phyloP scores from a whole-genome alignment of 257 asterid species.

The Fraxinus cuspidata region DNA sequence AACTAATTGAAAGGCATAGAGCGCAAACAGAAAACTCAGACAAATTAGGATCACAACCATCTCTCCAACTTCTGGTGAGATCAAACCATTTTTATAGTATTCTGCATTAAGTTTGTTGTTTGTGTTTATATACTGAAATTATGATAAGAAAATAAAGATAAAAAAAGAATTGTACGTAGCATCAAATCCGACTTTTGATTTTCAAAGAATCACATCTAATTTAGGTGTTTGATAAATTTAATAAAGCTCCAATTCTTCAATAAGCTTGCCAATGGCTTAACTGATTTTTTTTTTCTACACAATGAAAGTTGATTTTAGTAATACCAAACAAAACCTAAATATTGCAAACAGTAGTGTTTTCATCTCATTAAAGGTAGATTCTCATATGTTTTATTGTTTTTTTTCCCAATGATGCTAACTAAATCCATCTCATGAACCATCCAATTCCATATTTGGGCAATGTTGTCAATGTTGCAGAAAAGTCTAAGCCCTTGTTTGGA shows the following conservation, averaged over 20 bases:
- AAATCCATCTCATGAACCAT: not conserved
- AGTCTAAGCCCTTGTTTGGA: too few species aligned
- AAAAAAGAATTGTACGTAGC: not conserved
- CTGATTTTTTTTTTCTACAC: too few species aligned
- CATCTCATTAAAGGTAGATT: too few species aligned
- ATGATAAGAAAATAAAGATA: not conserved
- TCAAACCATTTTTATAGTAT: not conserved
- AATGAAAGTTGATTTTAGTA: too few species aligned
- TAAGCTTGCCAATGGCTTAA: too few species aligned
- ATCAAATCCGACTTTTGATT: not conserved
- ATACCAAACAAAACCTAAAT: too few species aligned
- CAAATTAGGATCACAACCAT: slow-evolving; percentile 29
- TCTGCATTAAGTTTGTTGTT: not conserved
- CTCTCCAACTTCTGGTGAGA: slow-evolving; percentile 41
- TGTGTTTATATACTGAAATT: not conserved
- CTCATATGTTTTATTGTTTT: too few species aligned
- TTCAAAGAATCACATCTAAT: too few species aligned
- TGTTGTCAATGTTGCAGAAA: too few species aligned
- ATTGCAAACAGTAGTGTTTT: too few species aligned
- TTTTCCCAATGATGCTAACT: not conserved
- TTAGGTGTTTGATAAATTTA: too few species aligned
- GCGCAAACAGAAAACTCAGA: slow-evolving; percentile 40
- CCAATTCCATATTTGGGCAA: not conserved
- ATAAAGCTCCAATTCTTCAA: too few species aligned
- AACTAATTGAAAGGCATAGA: slow-evolving; percentile 58